Evolutionary conservation across 192 early-diverging fungal genomes (phyloP), one percentile per base, ranked within the genome.

Genomic region (Mortierella hygrophila): DNA sequence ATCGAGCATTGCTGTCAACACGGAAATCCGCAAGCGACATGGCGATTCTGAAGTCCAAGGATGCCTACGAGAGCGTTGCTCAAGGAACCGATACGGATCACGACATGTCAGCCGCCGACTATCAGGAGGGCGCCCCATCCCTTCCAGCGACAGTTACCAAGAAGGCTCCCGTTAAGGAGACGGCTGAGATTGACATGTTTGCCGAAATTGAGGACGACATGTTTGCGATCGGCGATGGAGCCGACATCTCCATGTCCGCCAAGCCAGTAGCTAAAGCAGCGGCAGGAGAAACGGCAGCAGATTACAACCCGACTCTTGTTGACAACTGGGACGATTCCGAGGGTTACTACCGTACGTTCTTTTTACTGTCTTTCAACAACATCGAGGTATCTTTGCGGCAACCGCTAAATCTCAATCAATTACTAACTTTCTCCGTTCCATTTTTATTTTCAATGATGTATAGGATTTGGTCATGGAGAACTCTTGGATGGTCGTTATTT

Each of bases 281-380:
- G 0, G 77, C 76, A n/a, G 80, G 86, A 18, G 88, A 82, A 72
- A 52, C 78, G 23, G 55, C 76, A 6, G 68, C 78, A 41, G 88
- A 81, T 37, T 87, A 89, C 81, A 92, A 89, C 72, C 89, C 90
- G 37, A 91, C 90, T 11, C 85, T 96, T 2, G 89, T 92, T 44
- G 98, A 98, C 79, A 98, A 97, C 77, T 98, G 96, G 96, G 98
- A 99, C 88, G 98, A 99, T 81, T 91, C 93, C 15, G 98, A 99
- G 76, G 98, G 98, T 42, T 99, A 99, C 92, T 99, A 99, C 87
- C 93, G 97, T 93, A 92, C 88, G 95, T 91, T n/a, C 38, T 20
- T 54, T 23, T 20, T 44, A 5, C 55, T n/a, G 23, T 23, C 8
- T 26, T 9, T 68, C 23, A 7, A 23, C 23, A 26, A 57, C n/a